Evolutionary conservation across 306 rosid genomes (phyloP).

Genomic region (Cucurbita argyrosperma): DNA sequence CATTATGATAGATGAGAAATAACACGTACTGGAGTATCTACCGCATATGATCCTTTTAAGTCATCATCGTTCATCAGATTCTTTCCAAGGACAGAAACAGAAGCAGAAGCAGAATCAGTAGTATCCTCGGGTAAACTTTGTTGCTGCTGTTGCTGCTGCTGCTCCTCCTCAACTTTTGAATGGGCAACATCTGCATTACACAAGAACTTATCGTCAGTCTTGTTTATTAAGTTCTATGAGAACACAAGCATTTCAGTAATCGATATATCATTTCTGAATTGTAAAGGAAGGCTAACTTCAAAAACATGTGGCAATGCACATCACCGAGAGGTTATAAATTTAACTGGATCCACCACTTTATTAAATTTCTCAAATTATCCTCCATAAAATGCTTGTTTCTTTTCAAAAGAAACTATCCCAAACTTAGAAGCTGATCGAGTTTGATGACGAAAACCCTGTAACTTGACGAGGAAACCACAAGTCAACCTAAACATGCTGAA

Average conservation of each 20-base stretch:
- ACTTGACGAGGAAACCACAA: no score
- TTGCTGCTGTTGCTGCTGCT: constrained; percentile 58
- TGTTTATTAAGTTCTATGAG: not conserved
- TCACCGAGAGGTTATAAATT: not conserved
- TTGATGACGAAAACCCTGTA: no score
- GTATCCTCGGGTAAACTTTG: constrained; percentile 59
- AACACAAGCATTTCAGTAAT: not conserved
- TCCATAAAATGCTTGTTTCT: no score
- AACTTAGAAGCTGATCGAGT: no score
- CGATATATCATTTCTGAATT: not conserved
- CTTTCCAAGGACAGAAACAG: constrained; percentile 52
- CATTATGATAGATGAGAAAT: constrained; percentile 4
- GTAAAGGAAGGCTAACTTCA: not conserved
- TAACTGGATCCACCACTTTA: not conserved
- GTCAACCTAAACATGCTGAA: no score
- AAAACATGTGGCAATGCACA: not conserved
- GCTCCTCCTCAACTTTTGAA: constrained; percentile 60
- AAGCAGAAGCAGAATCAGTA: constrained; percentile 11
- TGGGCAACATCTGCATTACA: constrained; percentile 47
- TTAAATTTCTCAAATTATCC: not conserved
- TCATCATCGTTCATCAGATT: constrained; percentile 73
- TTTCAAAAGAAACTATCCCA: no score
- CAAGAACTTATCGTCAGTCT: not conserved
- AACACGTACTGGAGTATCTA: constrained; percentile 52
- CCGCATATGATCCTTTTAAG: constrained; percentile 45